A percentile compares a stretch with the other conserved stretches of the same genome.
phyloP scores from a whole-genome alignment of 768 basidiomycete species.

The Rhizopogon salebrosus region DNA sequence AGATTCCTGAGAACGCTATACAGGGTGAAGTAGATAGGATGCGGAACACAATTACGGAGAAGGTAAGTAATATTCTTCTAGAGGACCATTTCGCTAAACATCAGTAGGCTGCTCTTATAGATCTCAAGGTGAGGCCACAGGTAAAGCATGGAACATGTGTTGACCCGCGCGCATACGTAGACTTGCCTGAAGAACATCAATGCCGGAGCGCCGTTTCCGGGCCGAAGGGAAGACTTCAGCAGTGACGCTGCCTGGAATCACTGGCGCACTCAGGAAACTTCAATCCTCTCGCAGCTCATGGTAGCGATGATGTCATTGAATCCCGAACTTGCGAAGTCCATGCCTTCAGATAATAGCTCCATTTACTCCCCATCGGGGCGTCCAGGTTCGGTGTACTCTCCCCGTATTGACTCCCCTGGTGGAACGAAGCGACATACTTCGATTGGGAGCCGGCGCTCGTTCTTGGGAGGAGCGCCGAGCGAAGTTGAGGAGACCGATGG shows the following conservation, averaged over 20 bases:
- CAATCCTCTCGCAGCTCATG: conserved; percentile 84
- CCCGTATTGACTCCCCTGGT: conserved; percentile 25
- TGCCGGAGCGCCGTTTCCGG: conserved; percentile 77
- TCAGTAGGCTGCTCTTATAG: conserved; percentile 71
- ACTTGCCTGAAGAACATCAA: conserved; percentile 91
- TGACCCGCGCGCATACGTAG: conserved; percentile 31
- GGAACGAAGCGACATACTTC: conserved; percentile 48
- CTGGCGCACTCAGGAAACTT: conserved; percentile 79
- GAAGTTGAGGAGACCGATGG: conserved; percentile 28
- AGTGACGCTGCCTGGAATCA: conserved; percentile 77
- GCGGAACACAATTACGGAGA: conserved; percentile 64
- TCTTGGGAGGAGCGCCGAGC: conserved; percentile 32
- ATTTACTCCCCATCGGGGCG: conserved; percentile 29
- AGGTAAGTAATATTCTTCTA: conserved; percentile 38
- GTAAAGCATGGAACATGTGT: background rate
- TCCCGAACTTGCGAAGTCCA: conserved; percentile 80
- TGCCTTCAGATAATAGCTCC: conserved; percentile 43
- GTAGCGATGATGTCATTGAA: conserved; percentile 81
- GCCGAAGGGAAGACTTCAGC: conserved; percentile 81
- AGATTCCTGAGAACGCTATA: conserved; percentile 59
- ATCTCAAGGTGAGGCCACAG: conserved; percentile 63
- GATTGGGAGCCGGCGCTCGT: conserved; percentile 63
- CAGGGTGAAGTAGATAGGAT: conserved; percentile 72
- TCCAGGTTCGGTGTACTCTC: conserved; percentile 48
- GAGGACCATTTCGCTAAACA: conserved; percentile 5